phyloP scores from a whole-genome alignment of 1,284 basidiomycete genomes.

The Exobasidium rhododendri region DNA sequence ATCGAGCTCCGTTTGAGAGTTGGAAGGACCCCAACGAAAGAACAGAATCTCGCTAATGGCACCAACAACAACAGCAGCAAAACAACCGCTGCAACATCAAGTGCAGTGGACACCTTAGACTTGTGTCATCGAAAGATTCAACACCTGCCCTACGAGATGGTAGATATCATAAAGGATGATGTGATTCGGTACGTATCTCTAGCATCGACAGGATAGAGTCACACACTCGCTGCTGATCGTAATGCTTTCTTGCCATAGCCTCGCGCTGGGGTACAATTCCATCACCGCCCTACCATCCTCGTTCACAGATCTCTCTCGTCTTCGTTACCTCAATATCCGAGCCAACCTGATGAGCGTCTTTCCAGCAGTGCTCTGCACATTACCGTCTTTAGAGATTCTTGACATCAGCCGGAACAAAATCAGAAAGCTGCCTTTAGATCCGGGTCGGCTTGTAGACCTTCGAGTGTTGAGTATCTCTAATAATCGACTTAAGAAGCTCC shows the following conservation, averaged over 20 bases:
- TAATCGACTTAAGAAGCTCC: slow-evolving; percentile 78
- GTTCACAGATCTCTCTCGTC: slow-evolving; percentile 70
- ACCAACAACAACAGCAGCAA: not conserved
- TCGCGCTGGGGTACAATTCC: slow-evolving; percentile 82
- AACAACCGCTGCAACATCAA: not conserved
- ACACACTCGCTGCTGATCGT: not conserved
- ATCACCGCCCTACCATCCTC: slow-evolving; percentile 74
- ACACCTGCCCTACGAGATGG: slow-evolving; percentile 29
- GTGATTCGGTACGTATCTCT: no score
- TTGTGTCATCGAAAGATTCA: slow-evolving; percentile 38
- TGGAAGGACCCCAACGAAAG: not conserved
- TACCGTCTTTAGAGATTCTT: slow-evolving; percentile 86
- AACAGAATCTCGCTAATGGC: not conserved
- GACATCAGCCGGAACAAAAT: slow-evolving; percentile 93
- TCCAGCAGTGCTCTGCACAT: slow-evolving; percentile 75
- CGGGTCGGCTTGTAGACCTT: slow-evolving; percentile 75
- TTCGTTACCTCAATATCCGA: slow-evolving; percentile 90
- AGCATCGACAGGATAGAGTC: not conserved
- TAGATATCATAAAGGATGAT: slow-evolving; percentile 33
- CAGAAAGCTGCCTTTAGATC: slow-evolving; percentile 70
- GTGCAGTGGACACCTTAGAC: slow-evolving; percentile 32
- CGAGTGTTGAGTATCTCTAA: slow-evolving; percentile 80
- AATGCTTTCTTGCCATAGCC: slow-evolving; percentile 62
- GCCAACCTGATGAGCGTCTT: slow-evolving; percentile 80
- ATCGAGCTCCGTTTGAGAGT: slow-evolving; percentile 25